Evolutionary conservation across 306 rosid genomes (phyloP).

Genomic region (Vicia villosa): DNA sequence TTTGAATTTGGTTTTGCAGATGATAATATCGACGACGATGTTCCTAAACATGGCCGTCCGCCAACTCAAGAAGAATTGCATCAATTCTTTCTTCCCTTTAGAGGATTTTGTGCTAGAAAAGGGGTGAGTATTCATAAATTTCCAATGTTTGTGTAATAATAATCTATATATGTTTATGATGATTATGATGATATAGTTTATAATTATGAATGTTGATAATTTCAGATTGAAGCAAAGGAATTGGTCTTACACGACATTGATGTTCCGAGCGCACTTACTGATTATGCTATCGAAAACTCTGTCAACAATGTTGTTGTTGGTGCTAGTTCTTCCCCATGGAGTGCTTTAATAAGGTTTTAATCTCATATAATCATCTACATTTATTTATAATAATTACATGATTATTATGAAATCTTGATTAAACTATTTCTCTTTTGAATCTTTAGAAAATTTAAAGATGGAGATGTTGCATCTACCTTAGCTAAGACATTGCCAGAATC

Average conservation of each 20-base stretch:
- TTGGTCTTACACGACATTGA: slow-evolving; percentile 73
- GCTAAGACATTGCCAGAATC: slow-evolving; percentile 63
- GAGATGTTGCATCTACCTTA: slow-evolving; percentile 60
- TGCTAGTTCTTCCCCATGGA: slow-evolving; percentile 65
- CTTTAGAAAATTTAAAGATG: slow-evolving; percentile 59
- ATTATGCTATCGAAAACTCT: slow-evolving; percentile 45
- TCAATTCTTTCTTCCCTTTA: slow-evolving; percentile 74
- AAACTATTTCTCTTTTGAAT: neutral
- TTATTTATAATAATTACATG: neutral
- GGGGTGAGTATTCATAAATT: slow-evolving; percentile 59
- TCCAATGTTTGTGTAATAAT: neutral
- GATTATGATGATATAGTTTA: neutral
- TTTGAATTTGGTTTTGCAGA: slow-evolving; percentile 45
- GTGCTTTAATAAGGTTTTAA: slow-evolving; percentile 53
- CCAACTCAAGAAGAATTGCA: slow-evolving; percentile 74
- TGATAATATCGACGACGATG: slow-evolving; percentile 33
- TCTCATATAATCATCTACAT: neutral
- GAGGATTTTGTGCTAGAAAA: slow-evolving; percentile 89
- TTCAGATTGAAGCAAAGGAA: slow-evolving; percentile 75
- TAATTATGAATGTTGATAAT: slow-evolving; percentile 24
- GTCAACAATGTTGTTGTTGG: slow-evolving; percentile 72
- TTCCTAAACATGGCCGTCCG: slow-evolving; percentile 56
- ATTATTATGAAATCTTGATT: neutral
- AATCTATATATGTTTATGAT: neutral
- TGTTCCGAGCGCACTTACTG: slow-evolving; percentile 62